Evolutionary conservation across 1,139 yeast genomes (phyloP), one percentile per base, ranked within the genome.

Genomic region (Taiozyma onychis): DNA sequence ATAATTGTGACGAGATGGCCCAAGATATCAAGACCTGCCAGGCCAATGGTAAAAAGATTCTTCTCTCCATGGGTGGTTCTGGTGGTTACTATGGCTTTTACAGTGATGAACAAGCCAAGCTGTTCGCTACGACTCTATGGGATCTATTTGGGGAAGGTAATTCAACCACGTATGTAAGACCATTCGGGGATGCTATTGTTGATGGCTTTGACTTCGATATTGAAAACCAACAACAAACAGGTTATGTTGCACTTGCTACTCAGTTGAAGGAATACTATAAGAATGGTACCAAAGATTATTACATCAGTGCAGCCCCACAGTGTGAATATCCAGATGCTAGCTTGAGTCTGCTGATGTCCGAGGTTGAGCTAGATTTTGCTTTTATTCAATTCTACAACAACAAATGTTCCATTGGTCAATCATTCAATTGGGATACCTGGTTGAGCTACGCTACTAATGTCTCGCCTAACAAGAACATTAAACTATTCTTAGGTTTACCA

Each of bases 321-420:
- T 88, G 96, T 70, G 82, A 80, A 3, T 84, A 80, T 63, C 95
- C 96, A 6, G 96, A 88, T 67, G 80, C 78, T 8, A 77, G 81
- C 46, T 77, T 81, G 48, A 88, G 88, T 49, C 74, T 76, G 37
- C 68, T 85, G 16, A 71, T 88, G 56, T 71, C 73, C 27, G 64
- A 72, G 16, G 77, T 83, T 39, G 73, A 77, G 44, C 67, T 88
- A 51, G 96, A 88, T 66, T 85, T 80, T 66, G 82, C 88, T 1
- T 87, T 85, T 62, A 77, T 88, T 58, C 96, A 88, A 72, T 88
- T 88, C 69, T 88, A 88, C 74, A 88, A 88, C 73, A 88, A 88
- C 68, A 77, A 81, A 63, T 88, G 96, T 69, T 42, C 46, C 7
- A 46, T 57, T 16, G 57, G 58, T 10, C 72, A 72, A 4, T 48